Base-by-base conservation (phyloP, 1,139 yeast species). In the Pneumocystis sp. region DNA sequence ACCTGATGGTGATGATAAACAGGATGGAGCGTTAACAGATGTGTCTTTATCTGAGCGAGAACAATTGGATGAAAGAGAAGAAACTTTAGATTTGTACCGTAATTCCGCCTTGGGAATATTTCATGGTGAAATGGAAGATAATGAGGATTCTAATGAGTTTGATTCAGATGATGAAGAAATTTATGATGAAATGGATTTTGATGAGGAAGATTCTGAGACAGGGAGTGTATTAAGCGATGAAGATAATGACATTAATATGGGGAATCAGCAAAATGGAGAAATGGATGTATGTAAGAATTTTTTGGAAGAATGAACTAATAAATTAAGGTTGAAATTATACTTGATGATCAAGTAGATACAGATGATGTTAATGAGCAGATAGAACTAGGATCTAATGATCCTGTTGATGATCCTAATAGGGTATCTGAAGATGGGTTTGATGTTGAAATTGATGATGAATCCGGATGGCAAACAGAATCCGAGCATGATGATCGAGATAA, bases 61-160 rank as follows among this genome's bases (percentile, higher is more conserved):
- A 17, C 44, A 29, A 3, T 42, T 31, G 21, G 83, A 81, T 45
- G 78, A 75, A 59, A 79, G 83, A 63, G 95, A 87, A 63, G 95
- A 88, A 65, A 83, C 90, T 0, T 91, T 96, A 0, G 95, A 90
- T 73, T 79, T 91, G 72, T 85, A 90, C 75, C 80, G 86, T 64
- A 89, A 91, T 73, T 90, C 97, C 0, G 89, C 97, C 0, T 79
- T 91, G 64, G 97, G 97, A 1, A 90, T 91, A 96, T 91, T 87
- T 73, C 66, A 67, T 44, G 68, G 69, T 10, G 97, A 91, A 71
- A 85, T 88, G 64, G 86, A 80, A 44, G 95, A 87, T 64, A 63
- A 66, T 15, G 70, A 68, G 21, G 62, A 63, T n/a, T 64, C 67
- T 42, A 67, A 65, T 15, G 65, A 64, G n/a, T 67, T 66, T 17